These are phyloP conservation scores for Ottelia alismoides DNA, from an alignment of 106 monocot genomes.

Conservation along the genomic window DNA sequence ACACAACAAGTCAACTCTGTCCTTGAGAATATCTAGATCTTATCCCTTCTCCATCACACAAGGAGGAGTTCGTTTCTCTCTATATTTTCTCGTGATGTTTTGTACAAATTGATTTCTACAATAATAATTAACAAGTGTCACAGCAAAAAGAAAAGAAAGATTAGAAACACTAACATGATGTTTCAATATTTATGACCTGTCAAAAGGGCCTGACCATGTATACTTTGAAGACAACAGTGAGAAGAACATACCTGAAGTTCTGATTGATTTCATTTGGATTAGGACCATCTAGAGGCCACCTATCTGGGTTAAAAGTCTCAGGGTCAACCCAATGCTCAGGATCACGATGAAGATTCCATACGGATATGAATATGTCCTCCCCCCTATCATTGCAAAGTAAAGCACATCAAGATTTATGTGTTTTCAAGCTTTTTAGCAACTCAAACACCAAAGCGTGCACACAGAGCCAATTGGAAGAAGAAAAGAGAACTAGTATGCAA, in stretches of 20 bases:
- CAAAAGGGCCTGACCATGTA: not conserved
- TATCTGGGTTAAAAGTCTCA: conserved; percentile 93
- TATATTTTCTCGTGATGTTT: too few species aligned
- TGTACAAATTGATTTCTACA: too few species aligned
- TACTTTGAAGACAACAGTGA: too few species aligned
- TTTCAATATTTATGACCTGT: not conserved
- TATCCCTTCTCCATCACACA: too few species aligned
- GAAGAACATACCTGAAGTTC: conserved; percentile 68
- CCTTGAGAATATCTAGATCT: too few species aligned
- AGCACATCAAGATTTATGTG: too few species aligned
- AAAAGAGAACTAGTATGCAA: too few species aligned
- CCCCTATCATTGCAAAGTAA: conserved; percentile 41
- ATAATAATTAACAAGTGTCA: not conserved
- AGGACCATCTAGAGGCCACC: conserved; percentile 97
- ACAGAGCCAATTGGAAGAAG: too few species aligned
- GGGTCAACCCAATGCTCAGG: conserved; percentile 72
- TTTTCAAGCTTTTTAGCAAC: too few species aligned
- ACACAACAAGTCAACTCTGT: too few species aligned
- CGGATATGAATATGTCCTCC: conserved; percentile 96
- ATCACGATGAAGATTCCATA: conserved; percentile 79
- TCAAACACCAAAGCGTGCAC: too few species aligned
- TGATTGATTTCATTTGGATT: conserved; percentile 96
- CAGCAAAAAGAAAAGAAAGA: not conserved
- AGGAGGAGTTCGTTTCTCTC: too few species aligned
- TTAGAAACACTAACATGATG: not conserved